Conservation (phyloP, 257 asterid species). For the Paraleonurus japonicus region DNA sequence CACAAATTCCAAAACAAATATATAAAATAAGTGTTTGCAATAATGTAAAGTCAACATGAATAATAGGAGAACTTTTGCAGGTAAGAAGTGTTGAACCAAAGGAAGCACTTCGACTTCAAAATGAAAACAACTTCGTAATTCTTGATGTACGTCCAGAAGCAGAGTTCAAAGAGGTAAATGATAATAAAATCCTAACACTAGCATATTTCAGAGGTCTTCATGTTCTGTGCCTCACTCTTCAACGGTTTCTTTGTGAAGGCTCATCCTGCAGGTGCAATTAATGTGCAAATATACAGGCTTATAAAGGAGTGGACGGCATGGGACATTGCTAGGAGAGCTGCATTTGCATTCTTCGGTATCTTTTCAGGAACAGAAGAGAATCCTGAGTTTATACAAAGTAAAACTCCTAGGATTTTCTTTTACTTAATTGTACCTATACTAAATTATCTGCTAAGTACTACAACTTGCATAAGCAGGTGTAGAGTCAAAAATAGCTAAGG, state of each 20-base stretch:
- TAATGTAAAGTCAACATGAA: not conserved
- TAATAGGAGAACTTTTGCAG: conserved; percentile 41
- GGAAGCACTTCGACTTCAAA: conserved; percentile 80
- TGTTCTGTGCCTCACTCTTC: not conserved
- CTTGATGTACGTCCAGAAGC: conserved; percentile 97
- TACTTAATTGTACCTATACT: not conserved
- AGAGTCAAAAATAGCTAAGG: conserved; percentile 67
- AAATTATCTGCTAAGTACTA: conserved; percentile 12
- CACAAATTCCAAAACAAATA: not conserved
- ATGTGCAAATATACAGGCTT: conserved; percentile 91
- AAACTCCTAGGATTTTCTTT: not conserved
- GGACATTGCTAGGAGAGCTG: conserved; percentile 95
- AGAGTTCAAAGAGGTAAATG: conserved; percentile 77
- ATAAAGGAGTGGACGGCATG: conserved; percentile 99
- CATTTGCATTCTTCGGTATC: conserved; percentile 93
- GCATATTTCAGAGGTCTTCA: conserved; percentile 6
- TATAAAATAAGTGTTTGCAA: not conserved
- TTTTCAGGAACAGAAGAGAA: conserved; percentile 95
- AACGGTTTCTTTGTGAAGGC: conserved; percentile 43
- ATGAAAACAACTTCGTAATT: conserved; percentile 75
- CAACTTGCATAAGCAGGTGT: conserved; percentile 53
- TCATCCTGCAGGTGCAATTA: conserved; percentile 90
- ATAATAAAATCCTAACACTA: not conserved
- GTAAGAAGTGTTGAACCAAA: conserved; percentile 88
- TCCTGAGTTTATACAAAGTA: conserved; percentile 78